Evolutionary conservation across 2,329 filamentous ascomycete genomes (phyloP).

Genomic region (Trichoderma guizhouense): DNA sequence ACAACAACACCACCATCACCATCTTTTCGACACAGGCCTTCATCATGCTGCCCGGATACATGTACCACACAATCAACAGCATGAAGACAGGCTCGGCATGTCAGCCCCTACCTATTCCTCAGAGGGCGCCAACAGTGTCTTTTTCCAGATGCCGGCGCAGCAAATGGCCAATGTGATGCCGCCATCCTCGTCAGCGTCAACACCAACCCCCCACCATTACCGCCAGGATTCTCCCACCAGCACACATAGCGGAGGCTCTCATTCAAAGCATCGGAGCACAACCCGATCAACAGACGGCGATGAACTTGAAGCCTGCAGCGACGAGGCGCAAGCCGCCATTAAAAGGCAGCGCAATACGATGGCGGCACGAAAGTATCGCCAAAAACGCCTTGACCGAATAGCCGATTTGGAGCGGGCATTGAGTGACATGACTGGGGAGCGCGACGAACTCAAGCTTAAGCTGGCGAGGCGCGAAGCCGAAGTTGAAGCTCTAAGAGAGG

Average conservation of each 20-base stretch:
- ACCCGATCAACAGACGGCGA: constrained; percentile 2
- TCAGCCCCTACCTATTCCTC: neutral
- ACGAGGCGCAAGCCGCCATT: constrained; percentile 29
- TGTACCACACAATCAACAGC: neutral
- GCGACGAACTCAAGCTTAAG: constrained; percentile 60
- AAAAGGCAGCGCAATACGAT: constrained; percentile 68
- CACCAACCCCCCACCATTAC: neutral
- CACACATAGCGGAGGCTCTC: constrained; percentile 19
- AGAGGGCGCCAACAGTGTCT: neutral
- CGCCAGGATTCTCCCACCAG: constrained; percentile 11
- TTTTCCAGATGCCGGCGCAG: constrained; percentile 14
- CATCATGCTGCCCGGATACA: neutral
- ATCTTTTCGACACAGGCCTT: constrained; percentile 1
- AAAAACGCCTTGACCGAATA: constrained; percentile 67
- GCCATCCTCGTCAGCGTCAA: neutral
- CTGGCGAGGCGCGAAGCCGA: constrained; percentile 65
- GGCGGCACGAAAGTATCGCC: constrained; percentile 68
- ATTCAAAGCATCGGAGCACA: constrained; percentile 19
- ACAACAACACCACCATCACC: neutral
- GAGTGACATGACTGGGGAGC: constrained; percentile 55
- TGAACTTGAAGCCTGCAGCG: constrained; percentile 24
- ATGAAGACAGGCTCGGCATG: neutral
- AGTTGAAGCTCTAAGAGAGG: constrained; percentile 55
- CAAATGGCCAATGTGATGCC: neutral
- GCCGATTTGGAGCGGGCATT: constrained; percentile 58